Base-by-base conservation (phyloP, 2,329 filamentous ascomycete species). In the Ophiostoma sp. region DNA sequence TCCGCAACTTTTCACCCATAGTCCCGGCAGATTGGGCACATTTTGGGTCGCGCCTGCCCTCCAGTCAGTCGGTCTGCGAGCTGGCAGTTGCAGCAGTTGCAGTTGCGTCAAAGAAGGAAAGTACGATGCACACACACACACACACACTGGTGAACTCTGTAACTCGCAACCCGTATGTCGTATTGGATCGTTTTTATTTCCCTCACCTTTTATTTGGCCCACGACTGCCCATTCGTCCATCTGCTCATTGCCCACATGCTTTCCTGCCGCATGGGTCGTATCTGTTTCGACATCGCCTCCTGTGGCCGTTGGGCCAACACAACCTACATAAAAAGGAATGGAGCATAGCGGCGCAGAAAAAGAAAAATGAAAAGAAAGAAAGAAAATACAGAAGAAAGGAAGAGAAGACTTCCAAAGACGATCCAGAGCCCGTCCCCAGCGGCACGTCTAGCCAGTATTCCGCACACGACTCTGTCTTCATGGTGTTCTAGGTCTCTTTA, bases 1-100 rank as follows among this genome's bases (percentile, higher is more conserved):
- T 68, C 64, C 45, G 64, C 42, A 15, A 50, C 64, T 48, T 50
- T 33, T 48, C n/a, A 50, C 50, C 64, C 25, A 33, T 50, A 68
- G 25, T 33, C 42, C 42, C 64, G 64, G 64, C 64, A 68, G 64
- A 68, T 68, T 68, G 64, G 42, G 64, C 64, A 68, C 36, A 50
- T 68, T 68, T 64, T 68, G 25, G 42, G 64, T 50, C 45, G 42
- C 25, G 25, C 64, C 42, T 50, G 64, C 63, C 39, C 63, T 68
- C 42, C 42, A 12, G 25, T 22, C 17, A n/a, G 42, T 50, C 28
- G 17, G 61, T 45, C 61, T 45, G 36, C 6, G 28, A 48, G 42
- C 39, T 48, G 22, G 63, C 63, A 48, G 36, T 64, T 39, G 33
- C 61, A 45, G 61, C 36, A 28, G n/a, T 42, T 42, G 36, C 11